Conservation (phyloP, 2,329 filamentous ascomycete species). For the Colletotrichum neosansevieriae region DNA sequence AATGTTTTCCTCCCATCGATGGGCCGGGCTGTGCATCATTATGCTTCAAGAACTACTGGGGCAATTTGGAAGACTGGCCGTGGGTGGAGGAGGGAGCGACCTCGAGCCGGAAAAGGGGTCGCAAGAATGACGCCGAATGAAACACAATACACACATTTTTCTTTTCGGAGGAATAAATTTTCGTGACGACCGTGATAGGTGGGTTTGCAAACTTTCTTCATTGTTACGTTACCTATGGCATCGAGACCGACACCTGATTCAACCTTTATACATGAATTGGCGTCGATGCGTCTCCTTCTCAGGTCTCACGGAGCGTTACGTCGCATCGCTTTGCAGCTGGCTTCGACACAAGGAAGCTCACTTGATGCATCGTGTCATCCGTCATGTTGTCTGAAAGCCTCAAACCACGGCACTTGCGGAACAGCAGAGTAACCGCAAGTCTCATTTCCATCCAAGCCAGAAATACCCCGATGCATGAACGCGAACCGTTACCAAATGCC, state of each 20-base stretch:
- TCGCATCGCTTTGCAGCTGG: constrained; percentile 50
- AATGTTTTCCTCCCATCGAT: not conserved
- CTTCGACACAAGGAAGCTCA: constrained; percentile 49
- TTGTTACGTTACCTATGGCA: no score
- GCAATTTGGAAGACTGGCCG: not conserved
- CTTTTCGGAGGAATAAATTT: no score
- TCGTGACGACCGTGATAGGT: no score
- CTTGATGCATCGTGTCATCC: constrained; percentile 51
- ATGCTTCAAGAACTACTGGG: not conserved
- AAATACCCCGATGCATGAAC: constrained; percentile 66
- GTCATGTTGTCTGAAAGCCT: constrained; percentile 49
- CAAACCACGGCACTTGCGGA: constrained; percentile 57
- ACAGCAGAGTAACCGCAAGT: constrained; percentile 63
- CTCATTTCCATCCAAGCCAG: constrained; percentile 68
- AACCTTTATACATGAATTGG: no score
- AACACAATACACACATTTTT: no score
- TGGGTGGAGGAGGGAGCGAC: not conserved
- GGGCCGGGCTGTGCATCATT: not conserved
- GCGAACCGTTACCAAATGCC: constrained; percentile 64
- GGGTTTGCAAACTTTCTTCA: no score
- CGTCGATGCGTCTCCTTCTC: not conserved
- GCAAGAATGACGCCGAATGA: no score
- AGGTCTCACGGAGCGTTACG: constrained; percentile 9
- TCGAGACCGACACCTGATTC: no score
- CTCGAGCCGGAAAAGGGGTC: not conserved